Evolutionary conservation across 768 basidiomycete species (phyloP).

Genomic region (Nidularia sp.): DNA sequence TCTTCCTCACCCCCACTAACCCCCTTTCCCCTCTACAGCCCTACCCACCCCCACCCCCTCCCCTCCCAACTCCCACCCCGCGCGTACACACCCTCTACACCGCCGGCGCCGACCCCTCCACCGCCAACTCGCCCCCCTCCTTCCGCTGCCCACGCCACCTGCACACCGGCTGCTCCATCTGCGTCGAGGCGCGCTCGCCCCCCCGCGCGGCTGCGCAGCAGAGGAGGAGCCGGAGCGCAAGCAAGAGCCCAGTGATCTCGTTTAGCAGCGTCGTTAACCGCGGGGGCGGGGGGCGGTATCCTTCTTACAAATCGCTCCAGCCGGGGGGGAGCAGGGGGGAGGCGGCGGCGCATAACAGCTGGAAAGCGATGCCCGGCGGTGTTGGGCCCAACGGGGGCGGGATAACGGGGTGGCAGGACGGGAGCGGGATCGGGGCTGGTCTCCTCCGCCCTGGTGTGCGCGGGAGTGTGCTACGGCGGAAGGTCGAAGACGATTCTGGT

Average conservation of each 20-base stretch:
- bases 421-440: slow-evolving; percentile 70
- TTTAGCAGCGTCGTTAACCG: background rate
- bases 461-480: slow-evolving; percentile 60
- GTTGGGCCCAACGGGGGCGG: slow-evolving; percentile 39
- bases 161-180: slow-evolving; percentile 71
- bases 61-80: slow-evolving; percentile 22
- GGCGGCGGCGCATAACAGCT: slow-evolving; percentile 10
- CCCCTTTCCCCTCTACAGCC: slow-evolving; percentile 6
- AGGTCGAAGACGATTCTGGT: slow-evolving; percentile 45
- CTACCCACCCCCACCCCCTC: slow-evolving; percentile 16
- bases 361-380: slow-evolving; percentile 28
- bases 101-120: slow-evolving; percentile 57
- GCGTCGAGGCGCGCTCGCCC: slow-evolving; percentile 55
- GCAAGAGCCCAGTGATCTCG: background rate
- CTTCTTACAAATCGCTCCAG: slow-evolving; percentile 1
- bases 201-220: background rate
- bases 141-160: slow-evolving; percentile 73
- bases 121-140: slow-evolving; percentile 57
- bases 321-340: slow-evolving; percentile 7
- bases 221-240: background rate
- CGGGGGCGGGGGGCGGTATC: slow-evolving; percentile 2
- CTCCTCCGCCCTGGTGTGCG: slow-evolving; percentile 49
- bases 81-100: slow-evolving; percentile 51
- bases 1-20: slow-evolving; percentile 9
- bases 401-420: slow-evolving; percentile 73